These are phyloP conservation scores for Lecanoromycetidae sp. DNA, from an alignment of 2,329 filamentous ascomycete species.

Conservation along the genomic window DNA sequence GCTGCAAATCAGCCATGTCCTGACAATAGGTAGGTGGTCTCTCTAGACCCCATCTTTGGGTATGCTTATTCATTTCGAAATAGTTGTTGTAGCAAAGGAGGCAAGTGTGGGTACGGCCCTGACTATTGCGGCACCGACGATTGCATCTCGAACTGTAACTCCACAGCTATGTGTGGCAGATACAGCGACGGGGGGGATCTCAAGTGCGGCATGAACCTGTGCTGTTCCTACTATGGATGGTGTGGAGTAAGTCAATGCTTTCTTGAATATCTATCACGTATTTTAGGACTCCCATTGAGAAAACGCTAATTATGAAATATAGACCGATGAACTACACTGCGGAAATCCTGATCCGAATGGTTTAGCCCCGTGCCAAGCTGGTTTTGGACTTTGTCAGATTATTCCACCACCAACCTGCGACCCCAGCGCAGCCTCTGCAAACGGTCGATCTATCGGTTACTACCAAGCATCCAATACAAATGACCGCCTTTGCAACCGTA, in stretches of 20 bases:
- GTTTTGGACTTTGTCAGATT: constrained; percentile 3
- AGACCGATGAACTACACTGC: too few relatives aligned
- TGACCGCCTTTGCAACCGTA: constrained; percentile 8
- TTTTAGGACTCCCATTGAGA: too few relatives aligned
- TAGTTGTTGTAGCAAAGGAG: too few relatives aligned
- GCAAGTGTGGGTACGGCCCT: too few relatives aligned
- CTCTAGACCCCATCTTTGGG: too few relatives aligned
- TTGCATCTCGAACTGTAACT: constrained; percentile 12
- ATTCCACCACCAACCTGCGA: not conserved
- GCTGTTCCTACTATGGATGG: constrained; percentile 21
- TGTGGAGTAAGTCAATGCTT: too few relatives aligned
- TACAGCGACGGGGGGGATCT: constrained; percentile 15
- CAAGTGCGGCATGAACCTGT: constrained; percentile 25
- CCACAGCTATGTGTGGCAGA: constrained; percentile 15
- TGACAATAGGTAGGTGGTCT: too few relatives aligned
- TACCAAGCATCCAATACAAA: constrained; percentile 24
- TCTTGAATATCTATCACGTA: too few relatives aligned
- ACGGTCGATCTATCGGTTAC: constrained; percentile 22
- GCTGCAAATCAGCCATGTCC: too few relatives aligned
- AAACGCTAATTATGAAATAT: too few relatives aligned
- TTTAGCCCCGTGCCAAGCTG: constrained; percentile 1
- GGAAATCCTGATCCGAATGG: constrained; percentile 5
- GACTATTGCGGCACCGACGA: too few relatives aligned
- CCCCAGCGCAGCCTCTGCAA: not conserved
- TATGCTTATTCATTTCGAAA: too few relatives aligned